These are phyloP conservation scores for Heliamphora ciliata DNA, from an alignment of 179 eudicot genomes.

Conservation along the genomic window DNA sequence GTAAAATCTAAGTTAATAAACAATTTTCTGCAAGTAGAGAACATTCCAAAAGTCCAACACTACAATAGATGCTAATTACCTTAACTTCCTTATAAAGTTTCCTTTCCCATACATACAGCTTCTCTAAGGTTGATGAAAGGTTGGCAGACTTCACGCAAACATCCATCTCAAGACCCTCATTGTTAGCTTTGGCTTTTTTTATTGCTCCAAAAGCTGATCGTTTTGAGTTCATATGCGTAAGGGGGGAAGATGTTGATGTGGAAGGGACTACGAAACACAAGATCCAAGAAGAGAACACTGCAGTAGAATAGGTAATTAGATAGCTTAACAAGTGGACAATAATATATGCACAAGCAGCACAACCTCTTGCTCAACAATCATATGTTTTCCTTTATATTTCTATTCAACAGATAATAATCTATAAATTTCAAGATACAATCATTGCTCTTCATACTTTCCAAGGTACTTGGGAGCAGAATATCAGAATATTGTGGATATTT, in stretches of 20 bases:
- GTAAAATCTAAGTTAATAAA: not conserved
- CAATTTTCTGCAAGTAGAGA: not conserved
- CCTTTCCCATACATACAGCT: slow-evolving; percentile 14
- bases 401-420: not conserved
- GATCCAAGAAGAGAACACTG: slow-evolving; percentile 14
- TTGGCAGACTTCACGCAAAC: not conserved
- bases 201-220: slow-evolving; percentile 4
- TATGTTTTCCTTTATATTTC: not conserved
- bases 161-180: not conserved
- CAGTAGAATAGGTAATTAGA: slow-evolving; percentile 6
- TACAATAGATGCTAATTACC: slow-evolving; percentile 11
- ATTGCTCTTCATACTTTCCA: not conserved
- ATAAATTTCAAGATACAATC: not conserved
- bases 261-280: not conserved
- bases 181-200: not conserved
- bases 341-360: no score
- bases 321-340: not conserved
- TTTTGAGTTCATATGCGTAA: not conserved
- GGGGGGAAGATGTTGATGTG: not conserved
- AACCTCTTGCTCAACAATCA: not conserved
- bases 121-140: slow-evolving; percentile 18
- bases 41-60: not conserved
- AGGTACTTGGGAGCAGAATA: not conserved
- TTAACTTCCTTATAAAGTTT: slow-evolving; percentile 17
- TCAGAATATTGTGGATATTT: not conserved